Conservation (phyloP, 495 filamentous ascomycete genomes). For the Monascus purpureus region DNA sequence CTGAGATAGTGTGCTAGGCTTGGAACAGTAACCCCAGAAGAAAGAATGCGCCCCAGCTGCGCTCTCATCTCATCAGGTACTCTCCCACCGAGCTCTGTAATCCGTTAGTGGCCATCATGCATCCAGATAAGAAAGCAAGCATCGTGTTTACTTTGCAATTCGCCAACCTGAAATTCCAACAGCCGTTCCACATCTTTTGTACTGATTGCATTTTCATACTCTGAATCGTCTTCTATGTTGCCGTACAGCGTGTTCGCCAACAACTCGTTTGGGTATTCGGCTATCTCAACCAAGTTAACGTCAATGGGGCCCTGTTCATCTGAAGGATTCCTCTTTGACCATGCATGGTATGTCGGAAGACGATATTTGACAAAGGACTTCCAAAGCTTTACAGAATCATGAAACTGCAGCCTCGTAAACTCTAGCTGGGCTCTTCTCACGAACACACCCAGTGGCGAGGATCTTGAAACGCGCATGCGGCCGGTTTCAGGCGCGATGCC, state of each 20-base stretch:
- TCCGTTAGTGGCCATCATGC: slow-evolving; percentile 11
- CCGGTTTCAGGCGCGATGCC: slow-evolving; percentile 29
- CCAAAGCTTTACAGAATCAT: slow-evolving; percentile 67
- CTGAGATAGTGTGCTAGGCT: slow-evolving; percentile 65
- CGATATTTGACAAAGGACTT: slow-evolving; percentile 63
- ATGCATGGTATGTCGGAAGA: slow-evolving; percentile 54
- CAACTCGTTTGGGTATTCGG: slow-evolving; percentile 22
- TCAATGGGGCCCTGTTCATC: slow-evolving; percentile 54
- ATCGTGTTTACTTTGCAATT: slow-evolving; percentile 57
- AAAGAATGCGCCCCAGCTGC: slow-evolving; percentile 52
- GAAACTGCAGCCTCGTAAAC: slow-evolving; percentile 66
- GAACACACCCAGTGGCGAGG: slow-evolving; percentile 77
- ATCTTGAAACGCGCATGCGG: slow-evolving; percentile 41
- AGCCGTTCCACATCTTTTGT: slow-evolving; percentile 73
- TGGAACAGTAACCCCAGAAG: slow-evolving; percentile 50
- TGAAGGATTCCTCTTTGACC: slow-evolving; percentile 53
- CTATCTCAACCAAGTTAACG: slow-evolving; percentile 37
- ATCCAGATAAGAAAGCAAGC: slow-evolving; percentile 2
- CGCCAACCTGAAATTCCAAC: slow-evolving; percentile 74
- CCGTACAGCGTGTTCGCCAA: slow-evolving; percentile 50
- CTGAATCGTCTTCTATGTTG: slow-evolving; percentile 35
- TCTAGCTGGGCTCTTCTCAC: slow-evolving; percentile 64
- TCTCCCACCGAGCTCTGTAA: slow-evolving; percentile 46
- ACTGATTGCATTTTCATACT: slow-evolving; percentile 39
- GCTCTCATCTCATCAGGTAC: slow-evolving; percentile 53